Percentiles rank a stretch among this genome's conserved stretches.
phyloP scores from a whole-genome alignment of 2,329 filamentous ascomycete genomes.

The Penicillium concentricum region DNA sequence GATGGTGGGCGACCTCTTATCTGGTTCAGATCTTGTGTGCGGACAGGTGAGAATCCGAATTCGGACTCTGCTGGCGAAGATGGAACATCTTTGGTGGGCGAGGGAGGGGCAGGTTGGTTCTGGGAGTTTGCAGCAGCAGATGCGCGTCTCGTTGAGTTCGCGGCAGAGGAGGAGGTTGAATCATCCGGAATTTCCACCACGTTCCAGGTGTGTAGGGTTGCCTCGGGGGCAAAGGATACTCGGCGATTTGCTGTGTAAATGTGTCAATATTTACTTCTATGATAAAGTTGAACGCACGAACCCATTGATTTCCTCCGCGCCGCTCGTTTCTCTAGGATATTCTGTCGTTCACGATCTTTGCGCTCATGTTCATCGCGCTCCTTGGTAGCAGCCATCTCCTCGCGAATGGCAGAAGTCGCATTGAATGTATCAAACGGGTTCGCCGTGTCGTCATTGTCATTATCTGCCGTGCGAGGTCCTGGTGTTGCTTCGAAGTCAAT shows the following conservation, averaged over 20 bases:
- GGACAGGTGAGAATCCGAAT: constrained; percentile 59
- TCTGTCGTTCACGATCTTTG: constrained; percentile 57
- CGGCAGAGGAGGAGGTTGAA: constrained; percentile 72
- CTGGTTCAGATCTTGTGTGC: constrained; percentile 65
- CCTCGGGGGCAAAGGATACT: constrained; percentile 96
- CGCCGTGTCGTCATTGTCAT: constrained; percentile 44
- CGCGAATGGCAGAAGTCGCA: constrained; percentile 38
- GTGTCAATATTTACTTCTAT: constrained; percentile 15
- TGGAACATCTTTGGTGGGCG: constrained; percentile 56
- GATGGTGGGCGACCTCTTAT: constrained; percentile 44
- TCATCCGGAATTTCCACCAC: constrained; percentile 87
- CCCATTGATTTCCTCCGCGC: constrained; percentile 87
- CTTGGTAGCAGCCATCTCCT: constrained; percentile 62
- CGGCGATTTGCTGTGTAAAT: constrained; percentile 67
- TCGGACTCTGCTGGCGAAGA: constrained; percentile 63
- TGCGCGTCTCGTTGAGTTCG: constrained; percentile 71
- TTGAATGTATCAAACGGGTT: constrained; percentile 51
- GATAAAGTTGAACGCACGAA: constrained; percentile 27
- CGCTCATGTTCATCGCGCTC: constrained; percentile 68
- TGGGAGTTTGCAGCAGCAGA: constrained; percentile 56
- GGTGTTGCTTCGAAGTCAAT: constrained; percentile 47
- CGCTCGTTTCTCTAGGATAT: constrained; percentile 71
- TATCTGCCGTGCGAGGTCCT: constrained; percentile 30
- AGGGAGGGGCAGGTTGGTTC: constrained; percentile 32
- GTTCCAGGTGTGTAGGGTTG: constrained; percentile 95